phyloP scores from a whole-genome alignment of 169 alveolate genomes.

The Theileria sp. region DNA sequence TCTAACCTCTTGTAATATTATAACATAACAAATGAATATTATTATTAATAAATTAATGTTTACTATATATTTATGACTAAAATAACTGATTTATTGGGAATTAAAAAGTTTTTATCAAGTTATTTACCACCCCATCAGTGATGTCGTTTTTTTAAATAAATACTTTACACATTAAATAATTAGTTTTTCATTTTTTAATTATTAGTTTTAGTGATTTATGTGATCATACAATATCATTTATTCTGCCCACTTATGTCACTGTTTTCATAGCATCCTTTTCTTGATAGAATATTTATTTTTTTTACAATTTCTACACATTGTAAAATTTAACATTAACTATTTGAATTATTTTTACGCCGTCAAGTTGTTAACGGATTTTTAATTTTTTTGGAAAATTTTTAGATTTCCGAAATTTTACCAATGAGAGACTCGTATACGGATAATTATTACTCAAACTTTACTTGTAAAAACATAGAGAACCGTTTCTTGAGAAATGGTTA shows the following conservation, averaged over 20 bases:
- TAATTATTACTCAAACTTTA: not conserved
- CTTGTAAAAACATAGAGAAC: not conserved
- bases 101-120: no score
- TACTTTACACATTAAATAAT: not conserved
- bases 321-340: not conserved
- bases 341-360: no score
- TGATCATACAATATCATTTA: not conserved
- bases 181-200: not conserved
- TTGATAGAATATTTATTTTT: not conserved
- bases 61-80: not conserved
- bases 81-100: not conserved
- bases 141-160: constrained; percentile 5
- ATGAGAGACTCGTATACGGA: not conserved
- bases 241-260: not conserved
- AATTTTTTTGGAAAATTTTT: not conserved
- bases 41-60: not conserved
- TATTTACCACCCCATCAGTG: constrained; percentile 1
- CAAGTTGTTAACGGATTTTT: not conserved
- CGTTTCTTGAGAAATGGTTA: not conserved
- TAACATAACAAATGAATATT: not conserved
- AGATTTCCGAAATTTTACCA: not conserved
- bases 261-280: not conserved
- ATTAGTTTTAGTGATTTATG: not conserved
- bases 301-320: not conserved
- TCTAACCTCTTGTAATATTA: not conserved